A percentile compares a stretch with the other conserved stretches of the same genome.
These are phyloP conservation scores for Microcos paniculata DNA, from an alignment of 345 rosid genomes.

Conservation along the genomic window DNA sequence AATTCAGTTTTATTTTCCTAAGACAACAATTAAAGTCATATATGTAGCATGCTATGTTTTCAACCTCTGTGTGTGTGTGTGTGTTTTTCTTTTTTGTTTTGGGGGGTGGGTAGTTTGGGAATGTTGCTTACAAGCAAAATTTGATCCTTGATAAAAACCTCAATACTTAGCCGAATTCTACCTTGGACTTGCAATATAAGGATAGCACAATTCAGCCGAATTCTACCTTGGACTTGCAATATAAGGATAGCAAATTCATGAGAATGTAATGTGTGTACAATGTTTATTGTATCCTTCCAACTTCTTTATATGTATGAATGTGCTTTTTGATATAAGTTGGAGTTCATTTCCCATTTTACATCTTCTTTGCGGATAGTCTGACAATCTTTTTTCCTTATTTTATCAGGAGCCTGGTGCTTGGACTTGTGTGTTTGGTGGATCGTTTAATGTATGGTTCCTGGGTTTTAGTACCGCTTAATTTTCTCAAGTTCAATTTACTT, in stretches of 20 bases:
- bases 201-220: background rate
- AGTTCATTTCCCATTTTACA: background rate
- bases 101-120: too few species aligned
- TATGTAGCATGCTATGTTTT: background rate
- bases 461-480: slow-evolving; percentile 86
- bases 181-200: background rate
- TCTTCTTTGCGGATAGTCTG: background rate
- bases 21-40: background rate
- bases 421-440: slow-evolving; percentile 62
- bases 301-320: background rate
- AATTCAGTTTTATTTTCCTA: background rate
- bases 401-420: slow-evolving; percentile 70
- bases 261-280: background rate
- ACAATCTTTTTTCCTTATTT: slow-evolving; percentile 10
- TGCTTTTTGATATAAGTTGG: background rate
- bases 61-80: too few species aligned
- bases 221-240: background rate
- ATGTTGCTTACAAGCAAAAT: background rate
- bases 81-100: too few species aligned
- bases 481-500: slow-evolving; percentile 90
- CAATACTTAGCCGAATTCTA: too few species aligned
- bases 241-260: background rate
- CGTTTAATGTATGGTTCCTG: slow-evolving; percentile 79
- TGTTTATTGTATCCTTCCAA: background rate
- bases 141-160: background rate